These are phyloP conservation scores for Xanthoceras sorbifolium DNA, from an alignment of 345 rosid genomes.

Conservation along the genomic window DNA sequence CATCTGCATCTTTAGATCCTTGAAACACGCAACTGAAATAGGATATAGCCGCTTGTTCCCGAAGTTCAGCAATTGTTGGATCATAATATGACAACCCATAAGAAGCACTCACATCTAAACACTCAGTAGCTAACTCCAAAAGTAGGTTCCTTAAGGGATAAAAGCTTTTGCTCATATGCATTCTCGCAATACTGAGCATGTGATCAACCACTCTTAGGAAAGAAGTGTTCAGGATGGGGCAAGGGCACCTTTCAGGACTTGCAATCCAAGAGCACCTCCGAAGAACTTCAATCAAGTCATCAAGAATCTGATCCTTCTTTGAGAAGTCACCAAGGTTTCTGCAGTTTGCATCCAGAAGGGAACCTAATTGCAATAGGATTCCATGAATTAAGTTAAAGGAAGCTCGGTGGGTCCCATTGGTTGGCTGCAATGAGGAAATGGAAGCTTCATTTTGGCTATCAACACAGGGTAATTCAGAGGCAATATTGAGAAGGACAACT, in stretches of 20 bases:
- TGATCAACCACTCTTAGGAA: constrained; percentile 76
- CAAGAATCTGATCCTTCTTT: constrained; percentile 78
- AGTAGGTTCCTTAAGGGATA: constrained; percentile 49
- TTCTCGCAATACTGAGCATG: constrained; percentile 71
- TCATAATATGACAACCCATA: constrained; percentile 66
- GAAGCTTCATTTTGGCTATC: constrained; percentile 24
- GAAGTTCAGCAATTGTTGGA: constrained; percentile 78
- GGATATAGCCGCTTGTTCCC: constrained; percentile 74
- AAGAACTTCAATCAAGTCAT: constrained; percentile 58
- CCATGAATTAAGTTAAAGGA: constrained; percentile 82
- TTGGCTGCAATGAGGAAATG: constrained; percentile 20
- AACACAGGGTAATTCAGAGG: constrained; percentile 59
- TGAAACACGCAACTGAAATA: constrained; percentile 78
- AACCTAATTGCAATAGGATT: constrained; percentile 71
- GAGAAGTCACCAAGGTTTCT: constrained; percentile 72
- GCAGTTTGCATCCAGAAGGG: constrained; percentile 81
- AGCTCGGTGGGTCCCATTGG: constrained; percentile 30
- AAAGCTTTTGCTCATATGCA: constrained; percentile 38
- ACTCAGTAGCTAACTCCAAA: constrained; percentile 62
- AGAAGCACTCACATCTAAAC: constrained; percentile 65
- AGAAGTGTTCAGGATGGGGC: constrained; percentile 75
- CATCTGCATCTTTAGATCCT: constrained; percentile 53
- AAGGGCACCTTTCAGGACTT: constrained; percentile 66
- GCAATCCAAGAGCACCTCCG: constrained; percentile 70
- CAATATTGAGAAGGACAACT: constrained; percentile 54